A percentile compares a stretch with the other conserved stretches of the same genome.
phyloP scores from a whole-genome alignment of 192 early-diverging fungal genomes.

The Mortierella claussenii region DNA sequence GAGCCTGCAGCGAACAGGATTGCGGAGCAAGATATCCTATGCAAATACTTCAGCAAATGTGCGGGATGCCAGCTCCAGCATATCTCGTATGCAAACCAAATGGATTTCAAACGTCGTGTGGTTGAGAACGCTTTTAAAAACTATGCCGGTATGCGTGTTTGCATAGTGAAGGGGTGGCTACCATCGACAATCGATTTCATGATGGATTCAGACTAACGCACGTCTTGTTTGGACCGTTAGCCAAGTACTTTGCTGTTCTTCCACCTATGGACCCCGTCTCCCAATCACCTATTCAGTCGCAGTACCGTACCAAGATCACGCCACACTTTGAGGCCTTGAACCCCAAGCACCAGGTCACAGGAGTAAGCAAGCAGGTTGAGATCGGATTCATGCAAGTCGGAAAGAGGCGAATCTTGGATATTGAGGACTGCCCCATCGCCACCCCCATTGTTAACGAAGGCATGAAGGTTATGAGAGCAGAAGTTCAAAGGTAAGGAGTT shows the following conservation, averaged over 20 bases:
- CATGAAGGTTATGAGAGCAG: slow-evolving; percentile 54
- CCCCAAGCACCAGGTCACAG: slow-evolving; percentile 52
- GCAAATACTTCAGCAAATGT: slow-evolving; percentile 69
- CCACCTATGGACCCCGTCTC: slow-evolving; percentile 56
- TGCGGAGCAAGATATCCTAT: slow-evolving; percentile 56
- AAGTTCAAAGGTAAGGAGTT: slow-evolving; percentile 55
- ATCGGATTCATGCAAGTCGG: slow-evolving; percentile 71
- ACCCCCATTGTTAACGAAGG: slow-evolving; percentile 69
- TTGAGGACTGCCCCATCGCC: slow-evolving; percentile 73
- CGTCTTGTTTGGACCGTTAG: slow-evolving; percentile 2
- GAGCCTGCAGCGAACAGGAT: slow-evolving; percentile 44
- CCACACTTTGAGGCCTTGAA: slow-evolving; percentile 71
- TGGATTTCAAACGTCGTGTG: slow-evolving; percentile 64
- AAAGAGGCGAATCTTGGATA: slow-evolving; percentile 69
- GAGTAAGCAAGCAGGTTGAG: slow-evolving; percentile 20
- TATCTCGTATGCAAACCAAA: slow-evolving; percentile 65
- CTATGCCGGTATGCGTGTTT: slow-evolving; percentile 27
- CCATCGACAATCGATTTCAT: too few relatives aligned
- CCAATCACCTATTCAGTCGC: slow-evolving; percentile 64
- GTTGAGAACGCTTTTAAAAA: slow-evolving; percentile 64
- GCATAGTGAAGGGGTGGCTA: not conserved
- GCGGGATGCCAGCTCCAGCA: slow-evolving; percentile 75
- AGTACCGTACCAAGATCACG: slow-evolving; percentile 75
- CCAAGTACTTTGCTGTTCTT: slow-evolving; percentile 54
- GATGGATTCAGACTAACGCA: too few relatives aligned